Conservation (phyloP, 805 yeast species). For the Yamadazyma nakazawae region DNA sequence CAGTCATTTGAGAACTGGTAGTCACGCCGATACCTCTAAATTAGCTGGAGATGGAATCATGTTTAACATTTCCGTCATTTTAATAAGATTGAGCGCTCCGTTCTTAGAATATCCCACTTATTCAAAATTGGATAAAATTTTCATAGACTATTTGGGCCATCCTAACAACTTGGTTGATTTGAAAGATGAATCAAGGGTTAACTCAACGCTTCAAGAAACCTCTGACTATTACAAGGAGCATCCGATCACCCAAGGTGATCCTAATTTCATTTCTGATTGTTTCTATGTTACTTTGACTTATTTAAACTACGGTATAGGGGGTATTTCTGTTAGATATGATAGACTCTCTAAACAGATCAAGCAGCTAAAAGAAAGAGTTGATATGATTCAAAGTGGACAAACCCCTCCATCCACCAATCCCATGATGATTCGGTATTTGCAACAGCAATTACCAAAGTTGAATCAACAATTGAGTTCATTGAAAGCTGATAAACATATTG, state of each 20-base stretch:
- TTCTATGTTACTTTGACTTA: conserved; percentile 77
- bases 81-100: conserved; percentile 76
- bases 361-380: conserved; percentile 48
- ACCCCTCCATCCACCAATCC: conserved; percentile 29
- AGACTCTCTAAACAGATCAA: conserved; percentile 49
- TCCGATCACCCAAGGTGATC: conserved; percentile 22
- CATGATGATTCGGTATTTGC: conserved; percentile 19
- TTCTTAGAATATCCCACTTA: conserved; percentile 64
- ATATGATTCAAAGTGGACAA: conserved; percentile 36
- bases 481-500: conserved; percentile 50
- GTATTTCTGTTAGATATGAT: conserved; percentile 55
- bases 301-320: conserved; percentile 87
- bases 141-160: conserved; percentile 58
- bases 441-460: conserved; percentile 48
- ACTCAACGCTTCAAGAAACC: conserved; percentile 71
- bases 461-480: conserved; percentile 30
- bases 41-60: conserved; percentile 79
- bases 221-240: conserved; percentile 49
- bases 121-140: conserved; percentile 73
- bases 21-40: conserved; percentile 65
- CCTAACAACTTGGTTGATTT: conserved; percentile 57
- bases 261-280: conserved; percentile 88
- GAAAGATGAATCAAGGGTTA: conserved; percentile 76
- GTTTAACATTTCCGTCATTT: conserved; percentile 66
- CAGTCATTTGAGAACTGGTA: conserved; percentile 85